Conservation (phyloP, 495 filamentous ascomycete genomes). For the Tuber indicum region DNA sequence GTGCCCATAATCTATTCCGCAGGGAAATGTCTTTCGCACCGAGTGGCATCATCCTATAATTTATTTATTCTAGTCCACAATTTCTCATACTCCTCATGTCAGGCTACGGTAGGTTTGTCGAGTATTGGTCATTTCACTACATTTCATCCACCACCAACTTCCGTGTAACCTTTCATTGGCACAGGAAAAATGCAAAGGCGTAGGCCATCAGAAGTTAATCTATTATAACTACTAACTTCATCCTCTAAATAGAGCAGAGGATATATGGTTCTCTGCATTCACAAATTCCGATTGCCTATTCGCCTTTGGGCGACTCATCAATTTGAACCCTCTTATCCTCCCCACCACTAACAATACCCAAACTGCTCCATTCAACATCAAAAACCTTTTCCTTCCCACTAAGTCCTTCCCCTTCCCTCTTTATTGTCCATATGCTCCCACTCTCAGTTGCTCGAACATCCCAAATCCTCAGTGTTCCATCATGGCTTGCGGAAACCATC, state of each 20-base stretch:
- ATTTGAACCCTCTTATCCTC: conserved; percentile 93
- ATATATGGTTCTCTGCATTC: conserved; percentile 12
- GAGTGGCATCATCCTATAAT: too few species aligned
- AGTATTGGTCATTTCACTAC: too few species aligned
- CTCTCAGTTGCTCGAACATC: conserved; percentile 70
- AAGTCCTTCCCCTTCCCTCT: conserved; percentile 58
- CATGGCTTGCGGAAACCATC: conserved; percentile 74
- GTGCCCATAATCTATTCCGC: too few species aligned
- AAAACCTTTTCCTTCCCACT: conserved; percentile 63
- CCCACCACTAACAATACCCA: conserved; percentile 85
- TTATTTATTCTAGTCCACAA: too few species aligned
- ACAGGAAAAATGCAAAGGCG: neutral
- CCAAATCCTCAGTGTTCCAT: conserved; percentile 88
- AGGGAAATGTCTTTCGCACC: too few species aligned
- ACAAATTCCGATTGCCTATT: conserved; percentile 11
- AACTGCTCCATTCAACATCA: conserved; percentile 68
- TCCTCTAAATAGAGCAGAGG: neutral
- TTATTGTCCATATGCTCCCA: conserved; percentile 76
- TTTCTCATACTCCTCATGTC: too few species aligned
- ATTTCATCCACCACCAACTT: too few species aligned
- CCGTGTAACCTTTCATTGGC: too few species aligned
- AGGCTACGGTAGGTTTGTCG: too few species aligned
- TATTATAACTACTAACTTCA: conserved; percentile 18
- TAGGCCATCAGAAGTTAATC: neutral
- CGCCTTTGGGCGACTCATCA: conserved; percentile 48